A percentile compares a stretch with the other conserved stretches of the same genome.
Evolutionary conservation across 805 yeast species (phyloP).

Genomic region (Kluyveromyces lactis): DNA sequence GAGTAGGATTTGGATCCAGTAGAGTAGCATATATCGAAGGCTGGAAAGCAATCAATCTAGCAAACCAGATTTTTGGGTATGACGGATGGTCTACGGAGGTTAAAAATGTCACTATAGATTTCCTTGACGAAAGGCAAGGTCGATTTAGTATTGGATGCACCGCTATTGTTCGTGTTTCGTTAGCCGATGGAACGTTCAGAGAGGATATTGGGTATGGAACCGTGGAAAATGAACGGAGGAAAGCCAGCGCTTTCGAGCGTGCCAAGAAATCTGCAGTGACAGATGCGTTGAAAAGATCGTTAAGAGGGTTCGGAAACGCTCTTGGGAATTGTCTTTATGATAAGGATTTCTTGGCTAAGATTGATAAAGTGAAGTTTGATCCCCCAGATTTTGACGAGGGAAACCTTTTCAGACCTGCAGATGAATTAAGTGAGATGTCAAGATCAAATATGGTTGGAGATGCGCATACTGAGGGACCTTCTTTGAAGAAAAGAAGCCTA

Average conservation of each 20-base stretch:
- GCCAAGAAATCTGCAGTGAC: conserved; percentile 80
- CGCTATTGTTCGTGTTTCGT: conserved; percentile 62
- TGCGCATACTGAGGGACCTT: conserved; percentile 5
- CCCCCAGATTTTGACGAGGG: conserved; percentile 40
- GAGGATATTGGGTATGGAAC: conserved; percentile 86
- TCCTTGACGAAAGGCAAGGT: conserved; percentile 54
- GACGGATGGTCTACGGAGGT: conserved; percentile 79
- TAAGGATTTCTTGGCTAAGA: conserved; percentile 47
- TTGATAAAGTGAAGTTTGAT: conserved; percentile 35
- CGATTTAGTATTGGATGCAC: conserved; percentile 59
- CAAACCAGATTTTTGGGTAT: conserved; percentile 75
- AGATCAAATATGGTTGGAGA: conserved; percentile 21
- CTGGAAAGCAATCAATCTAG: conserved; percentile 72
- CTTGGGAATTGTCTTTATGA: conserved; percentile 82
- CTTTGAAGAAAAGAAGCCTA: conserved; percentile 15
- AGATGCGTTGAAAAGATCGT: conserved; percentile 71
- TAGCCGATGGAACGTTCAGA: conserved; percentile 69
- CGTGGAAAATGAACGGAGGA: conserved; percentile 62
- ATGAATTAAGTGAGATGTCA: conserved; percentile 25
- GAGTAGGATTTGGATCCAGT: conserved; percentile 69
- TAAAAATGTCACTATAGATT: conserved; percentile 57
- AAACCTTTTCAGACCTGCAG: conserved; percentile 32
- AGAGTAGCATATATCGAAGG: conserved; percentile 73
- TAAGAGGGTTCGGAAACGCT: conserved; percentile 75
- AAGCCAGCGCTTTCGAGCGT: conserved; percentile 73